Conservation (phyloP, 805 yeast genomes). For the Clavispora asparagi region DNA sequence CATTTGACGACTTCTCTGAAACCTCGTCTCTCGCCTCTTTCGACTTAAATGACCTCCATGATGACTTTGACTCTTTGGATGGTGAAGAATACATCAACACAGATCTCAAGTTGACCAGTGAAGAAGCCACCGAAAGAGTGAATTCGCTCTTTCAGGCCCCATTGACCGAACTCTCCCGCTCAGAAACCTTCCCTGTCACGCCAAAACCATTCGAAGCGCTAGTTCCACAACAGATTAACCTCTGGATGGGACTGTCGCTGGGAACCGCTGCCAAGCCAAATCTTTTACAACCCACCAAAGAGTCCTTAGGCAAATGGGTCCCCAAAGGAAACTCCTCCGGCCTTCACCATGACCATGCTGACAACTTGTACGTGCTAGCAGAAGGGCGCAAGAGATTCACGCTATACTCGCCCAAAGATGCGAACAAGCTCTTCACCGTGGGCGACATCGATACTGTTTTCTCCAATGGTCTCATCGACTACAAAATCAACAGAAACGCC, state of each 20-base stretch:
- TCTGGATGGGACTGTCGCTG: constrained; percentile 59
- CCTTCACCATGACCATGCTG: constrained; percentile 77
- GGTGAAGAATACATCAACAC: constrained; percentile 27
- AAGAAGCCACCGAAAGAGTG: constrained; percentile 31
- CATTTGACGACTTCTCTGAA: not conserved
- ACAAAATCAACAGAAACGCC: constrained; percentile 46
- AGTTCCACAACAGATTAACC: constrained; percentile 65
- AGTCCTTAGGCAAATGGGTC: constrained; percentile 48
- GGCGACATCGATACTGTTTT: constrained; percentile 53
- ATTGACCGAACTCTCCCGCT: constrained; percentile 37
- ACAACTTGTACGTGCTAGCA: constrained; percentile 60
- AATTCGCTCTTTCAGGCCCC: constrained; percentile 59
- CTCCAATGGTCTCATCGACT: constrained; percentile 65
- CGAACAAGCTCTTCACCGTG: constrained; percentile 53
- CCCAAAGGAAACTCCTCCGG: constrained; percentile 69
- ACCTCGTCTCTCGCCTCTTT: not conserved
- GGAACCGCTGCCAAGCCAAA: constrained; percentile 9
- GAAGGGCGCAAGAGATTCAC: constrained; percentile 65
- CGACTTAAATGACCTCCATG: not conserved
- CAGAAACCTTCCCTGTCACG: constrained; percentile 29
- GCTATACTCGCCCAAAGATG: constrained; percentile 59
- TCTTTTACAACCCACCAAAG: constrained; percentile 8
- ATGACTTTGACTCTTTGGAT: not conserved
- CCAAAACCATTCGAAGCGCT: constrained; percentile 40
- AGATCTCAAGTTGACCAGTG: constrained; percentile 25